Conservation (phyloP, 148 eudicot species). For the Rhododendron simsii region DNA sequence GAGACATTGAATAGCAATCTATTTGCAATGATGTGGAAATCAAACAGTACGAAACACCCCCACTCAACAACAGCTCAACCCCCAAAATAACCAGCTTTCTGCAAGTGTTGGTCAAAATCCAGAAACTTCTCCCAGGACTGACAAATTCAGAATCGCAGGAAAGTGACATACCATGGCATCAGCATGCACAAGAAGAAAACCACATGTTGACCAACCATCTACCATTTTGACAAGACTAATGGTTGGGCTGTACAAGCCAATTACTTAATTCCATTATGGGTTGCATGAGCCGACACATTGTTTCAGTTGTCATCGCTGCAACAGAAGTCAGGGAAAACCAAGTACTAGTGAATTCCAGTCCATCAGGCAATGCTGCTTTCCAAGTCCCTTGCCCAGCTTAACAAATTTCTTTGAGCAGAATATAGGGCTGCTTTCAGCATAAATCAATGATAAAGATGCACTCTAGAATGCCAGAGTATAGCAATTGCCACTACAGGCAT, state of each 20-base stretch:
- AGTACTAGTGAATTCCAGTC: not conserved
- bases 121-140: not conserved
- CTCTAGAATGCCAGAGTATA: not conserved
- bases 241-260: not conserved
- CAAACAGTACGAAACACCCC: not conserved
- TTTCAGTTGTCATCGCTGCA: not conserved
- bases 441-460: not conserved
- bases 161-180: not conserved
- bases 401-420: slow-evolving; percentile 2
- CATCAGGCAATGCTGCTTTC: not conserved
- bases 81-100: not conserved
- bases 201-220: not conserved
- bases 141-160: not conserved
- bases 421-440: not conserved
- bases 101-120: not conserved
- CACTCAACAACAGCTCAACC: not conserved
- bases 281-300: not conserved
- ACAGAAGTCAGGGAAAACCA: not conserved
- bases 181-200: not conserved
- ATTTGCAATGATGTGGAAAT: not conserved
- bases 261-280: not conserved
- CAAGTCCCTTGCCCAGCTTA: not conserved
- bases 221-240: not conserved
- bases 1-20: not conserved
- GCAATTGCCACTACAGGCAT: not conserved